Percentiles rank a stretch among this genome's conserved stretches.
Evolutionary conservation across 345 rosid genomes (phyloP).

Genomic region (Noccaea bulbosa): DNA sequence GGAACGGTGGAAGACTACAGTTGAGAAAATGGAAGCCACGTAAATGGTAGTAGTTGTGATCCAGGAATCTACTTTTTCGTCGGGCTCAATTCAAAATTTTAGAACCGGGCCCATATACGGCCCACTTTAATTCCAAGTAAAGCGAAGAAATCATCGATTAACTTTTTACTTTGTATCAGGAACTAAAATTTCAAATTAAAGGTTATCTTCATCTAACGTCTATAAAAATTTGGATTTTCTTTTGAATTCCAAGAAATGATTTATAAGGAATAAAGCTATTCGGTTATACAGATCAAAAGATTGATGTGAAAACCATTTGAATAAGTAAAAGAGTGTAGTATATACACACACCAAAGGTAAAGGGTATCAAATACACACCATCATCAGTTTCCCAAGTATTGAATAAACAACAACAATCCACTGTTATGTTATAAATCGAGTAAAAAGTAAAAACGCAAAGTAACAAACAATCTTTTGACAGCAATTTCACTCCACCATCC

Average conservation of each 20-base stretch:
- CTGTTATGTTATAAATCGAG: no score
- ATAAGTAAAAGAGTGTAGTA: neutral
- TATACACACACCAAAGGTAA: constrained; percentile 24
- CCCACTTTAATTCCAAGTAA: constrained; percentile 33
- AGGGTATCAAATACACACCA: neutral
- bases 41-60: constrained; percentile 13
- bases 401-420: constrained; percentile 6
- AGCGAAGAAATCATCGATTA: constrained; percentile 15
- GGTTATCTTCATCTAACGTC: neutral
- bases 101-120: constrained; percentile 35
- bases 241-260: neutral
- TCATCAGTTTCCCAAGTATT: constrained; percentile 20
- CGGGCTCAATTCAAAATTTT: constrained; percentile 29
- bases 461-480: constrained; percentile 3
- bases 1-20: constrained; percentile 43
- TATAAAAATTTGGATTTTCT: neutral
- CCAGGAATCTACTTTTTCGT: constrained; percentile 28
- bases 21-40: constrained; percentile 41
- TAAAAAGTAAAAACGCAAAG: constrained; percentile 25
- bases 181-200: constrained; percentile 30
- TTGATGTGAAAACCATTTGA: neutral
- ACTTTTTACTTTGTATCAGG: neutral
- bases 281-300: neutral
- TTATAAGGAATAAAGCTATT: neutral
- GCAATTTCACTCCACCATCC: constrained; percentile 52